Evolutionary conservation across 371 early-diverging fungal species (phyloP).

Genomic region (Dentiscutata heterogama): DNA sequence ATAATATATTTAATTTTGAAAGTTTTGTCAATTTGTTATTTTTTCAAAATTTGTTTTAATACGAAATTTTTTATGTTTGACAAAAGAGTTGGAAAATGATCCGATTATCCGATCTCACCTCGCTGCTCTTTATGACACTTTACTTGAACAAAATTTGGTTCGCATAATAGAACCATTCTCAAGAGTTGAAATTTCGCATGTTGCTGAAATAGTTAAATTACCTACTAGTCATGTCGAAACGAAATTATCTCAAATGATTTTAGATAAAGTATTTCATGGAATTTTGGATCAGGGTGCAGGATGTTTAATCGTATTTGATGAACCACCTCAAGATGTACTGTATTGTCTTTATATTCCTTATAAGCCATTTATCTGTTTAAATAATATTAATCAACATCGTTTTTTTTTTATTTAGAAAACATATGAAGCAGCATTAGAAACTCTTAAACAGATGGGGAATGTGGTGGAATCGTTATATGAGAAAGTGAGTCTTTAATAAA

Average conservation of each 20-base stretch:
- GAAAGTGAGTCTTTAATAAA: conserved; percentile 66
- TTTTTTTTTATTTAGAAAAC: conserved; percentile 69
- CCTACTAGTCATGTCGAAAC: conserved; percentile 93
- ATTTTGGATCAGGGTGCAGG: conserved; percentile 98
- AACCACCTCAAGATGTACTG: conserved; percentile 82
- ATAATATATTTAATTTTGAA: conserved; percentile 21
- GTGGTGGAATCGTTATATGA: conserved; percentile 96
- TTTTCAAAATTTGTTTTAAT: conserved; percentile 12
- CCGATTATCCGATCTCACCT: conserved; percentile 93
- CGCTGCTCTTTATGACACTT: conserved; percentile 94
- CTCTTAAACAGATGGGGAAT: conserved; percentile 93
- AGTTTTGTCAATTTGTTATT: not conserved
- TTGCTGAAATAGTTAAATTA: conserved; percentile 92
- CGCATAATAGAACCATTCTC: conserved; percentile 99
- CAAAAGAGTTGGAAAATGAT: conserved; percentile 86
- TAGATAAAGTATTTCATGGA: conserved; percentile 96
- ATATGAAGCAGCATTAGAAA: conserved; percentile 93
- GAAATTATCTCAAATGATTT: conserved; percentile 98
- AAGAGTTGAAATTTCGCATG: conserved; percentile 95
- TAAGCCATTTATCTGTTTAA: not conserved
- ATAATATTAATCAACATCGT: not conserved
- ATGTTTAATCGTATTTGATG: conserved; percentile 94
- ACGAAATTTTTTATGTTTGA: not conserved
- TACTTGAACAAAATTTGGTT: conserved; percentile 96
- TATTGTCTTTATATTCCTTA: not conserved